Percentiles rank a stretch among this genome's conserved stretches.
Evolutionary conservation across 2,329 filamentous ascomycete genomes (phyloP).

Genomic region (Elsinoe necatrix): DNA sequence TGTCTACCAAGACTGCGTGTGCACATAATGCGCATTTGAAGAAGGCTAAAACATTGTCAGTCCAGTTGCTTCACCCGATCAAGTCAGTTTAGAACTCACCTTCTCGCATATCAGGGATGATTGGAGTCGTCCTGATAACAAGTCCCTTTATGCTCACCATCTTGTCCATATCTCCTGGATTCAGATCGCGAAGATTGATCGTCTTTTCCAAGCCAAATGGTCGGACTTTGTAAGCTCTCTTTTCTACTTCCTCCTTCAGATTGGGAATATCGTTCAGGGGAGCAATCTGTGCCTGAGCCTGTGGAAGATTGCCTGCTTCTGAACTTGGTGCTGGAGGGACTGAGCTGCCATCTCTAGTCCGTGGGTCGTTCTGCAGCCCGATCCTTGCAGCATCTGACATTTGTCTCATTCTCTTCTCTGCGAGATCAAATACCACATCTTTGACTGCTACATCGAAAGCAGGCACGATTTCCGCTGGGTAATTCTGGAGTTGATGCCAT

Average conservation of each 20-base stretch:
- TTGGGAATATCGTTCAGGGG: slow-evolving; percentile 53
- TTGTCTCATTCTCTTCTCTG: slow-evolving; percentile 67
- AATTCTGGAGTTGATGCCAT: slow-evolving; percentile 90
- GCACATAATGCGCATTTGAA: slow-evolving; percentile 93
- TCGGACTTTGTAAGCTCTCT: slow-evolving; percentile 73
- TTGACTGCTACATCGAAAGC: slow-evolving; percentile 93
- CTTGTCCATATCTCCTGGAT: slow-evolving; percentile 94
- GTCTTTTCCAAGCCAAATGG: slow-evolving; percentile 81
- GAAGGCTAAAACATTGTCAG: slow-evolving; percentile 51
- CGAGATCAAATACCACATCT: slow-evolving; percentile 85
- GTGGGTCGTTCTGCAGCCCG: background rate
- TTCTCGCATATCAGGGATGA: slow-evolving; percentile 98
- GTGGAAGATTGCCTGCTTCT: slow-evolving; percentile 35
- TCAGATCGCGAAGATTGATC: slow-evolving; percentile 87
- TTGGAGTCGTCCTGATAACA: slow-evolving; percentile 88
- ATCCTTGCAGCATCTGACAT: slow-evolving; percentile 34
- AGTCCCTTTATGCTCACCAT: slow-evolving; percentile 90
- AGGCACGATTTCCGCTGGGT: slow-evolving; percentile 91
- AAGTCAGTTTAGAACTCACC: background rate
- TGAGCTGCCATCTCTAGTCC: slow-evolving; percentile 52
- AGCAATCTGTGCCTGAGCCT: slow-evolving; percentile 30
- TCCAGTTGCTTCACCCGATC: slow-evolving; percentile 28
- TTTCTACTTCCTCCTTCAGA: slow-evolving; percentile 65
- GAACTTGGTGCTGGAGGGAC: slow-evolving; percentile 73
- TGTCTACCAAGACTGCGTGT: slow-evolving; percentile 79